Base-by-base conservation (phyloP, 2,329 filamentous ascomycete species). In the Talaromyces marneffei region DNA sequence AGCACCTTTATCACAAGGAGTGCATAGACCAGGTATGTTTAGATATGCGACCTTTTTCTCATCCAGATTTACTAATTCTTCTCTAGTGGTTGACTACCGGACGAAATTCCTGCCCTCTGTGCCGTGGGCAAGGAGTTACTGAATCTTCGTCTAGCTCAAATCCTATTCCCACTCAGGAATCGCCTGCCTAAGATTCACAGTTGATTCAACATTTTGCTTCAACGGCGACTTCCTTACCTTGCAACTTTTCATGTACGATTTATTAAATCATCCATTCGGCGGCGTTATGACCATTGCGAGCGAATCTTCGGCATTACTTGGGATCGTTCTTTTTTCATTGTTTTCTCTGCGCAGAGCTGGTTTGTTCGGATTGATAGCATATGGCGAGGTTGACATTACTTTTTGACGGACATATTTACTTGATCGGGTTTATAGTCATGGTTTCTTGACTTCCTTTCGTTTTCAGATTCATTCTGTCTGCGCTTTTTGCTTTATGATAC, bases 21-120 rank as follows among this genome's bases (percentile, higher is more conserved):
- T 89, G 86, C 72, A 88, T 89, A 71, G 86, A 89, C 71, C 83
- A 87, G 80, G 85, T 87, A 77, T 68, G 80, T 68, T 23, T 1
- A 55, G 33, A 23, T 23, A 57, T 52, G 7, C 23, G 18, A 14
- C 9, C 5, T 27, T 16, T 29, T 39, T 14, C 20, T 25, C 10
- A 18, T 37, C 10, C 29, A 16, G 10, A 52, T 20, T 50, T 25
- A 39, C 52, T 54, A 54, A 54, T 18, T 2, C 2, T 37, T 23
- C 9, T 23, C 8, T 53, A 63, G 61, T 63, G 61, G 61, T 39
- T 63, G 16, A 63, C 61, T 46, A 63, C 61, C 6, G 73, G 73
- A 48, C 72, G 73, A 57, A 75, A 75, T 60, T 75, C 73, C 23
- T 75, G 73, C 42, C 73, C 73, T 59, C 66, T 75, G 6, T 75